Base-by-base conservation (phyloP, 495 filamentous ascomycete genomes). In the Aspergillus hancockii region DNA sequence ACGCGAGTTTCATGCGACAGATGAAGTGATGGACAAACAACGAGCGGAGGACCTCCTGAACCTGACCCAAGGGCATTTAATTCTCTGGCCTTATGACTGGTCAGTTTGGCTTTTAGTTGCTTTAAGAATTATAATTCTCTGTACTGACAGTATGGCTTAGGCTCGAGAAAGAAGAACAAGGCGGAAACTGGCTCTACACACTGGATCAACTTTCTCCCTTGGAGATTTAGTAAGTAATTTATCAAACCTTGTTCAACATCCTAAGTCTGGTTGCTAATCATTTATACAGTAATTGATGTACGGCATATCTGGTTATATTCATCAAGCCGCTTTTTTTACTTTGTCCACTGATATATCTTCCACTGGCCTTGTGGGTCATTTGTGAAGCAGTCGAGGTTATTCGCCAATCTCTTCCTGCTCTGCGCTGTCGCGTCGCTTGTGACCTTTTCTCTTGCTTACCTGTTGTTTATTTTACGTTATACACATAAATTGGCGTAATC, bases 1-100 rank as follows among this genome's bases (percentile, higher is more conserved):
- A 59, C 82, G 87, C 16, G 88, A 88, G 2, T 90, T 92, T 70
- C 82, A 83, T 61, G 80, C 81, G 1, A 78, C 79, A 13, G 92
- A 93, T 63, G 90, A 93, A 49, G 66, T 96, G 41, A 76, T 97
- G 62, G 81, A 82, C 50, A 83, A 80, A 49, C 81, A 79, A 16
- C 89, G 91, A 55, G 90, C 91, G 8, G 92, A 96, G 66, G 87
- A 90, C 61, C 75, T 96, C 63, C 76, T 97, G 66, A 81, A 86
- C 56, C 77, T 93, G 79, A 85, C 90, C 36, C 95, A 97, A 71
- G 94, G 94, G 9, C 83, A 91, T 71, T 76, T 98, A 40, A 93
- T 98, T 28, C 72, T 90, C 54, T 98, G 93, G 80, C 94, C 94
- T 16, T 94, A 96, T 69, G 90, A 98, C 58, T 98, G 95, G 91